phyloP scores from a whole-genome alignment of 768 basidiomycete genomes.

The Basidioascus undulatus region DNA sequence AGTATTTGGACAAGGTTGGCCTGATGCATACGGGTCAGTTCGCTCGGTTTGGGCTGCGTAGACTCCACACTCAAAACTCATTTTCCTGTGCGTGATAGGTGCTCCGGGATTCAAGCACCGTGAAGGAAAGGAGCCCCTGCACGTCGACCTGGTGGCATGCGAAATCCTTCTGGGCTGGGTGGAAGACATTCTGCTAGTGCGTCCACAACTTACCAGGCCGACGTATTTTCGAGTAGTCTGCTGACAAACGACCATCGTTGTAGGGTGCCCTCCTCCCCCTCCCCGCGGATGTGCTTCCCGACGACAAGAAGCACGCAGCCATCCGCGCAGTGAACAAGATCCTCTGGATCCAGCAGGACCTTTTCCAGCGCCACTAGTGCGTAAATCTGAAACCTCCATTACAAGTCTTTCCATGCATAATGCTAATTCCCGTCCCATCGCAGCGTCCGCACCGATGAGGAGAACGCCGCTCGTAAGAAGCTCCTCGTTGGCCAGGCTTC shows the following conservation, averaged over 20 bases:
- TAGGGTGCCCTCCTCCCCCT: not conserved
- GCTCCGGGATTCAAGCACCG: not conserved
- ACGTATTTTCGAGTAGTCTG: too few relatives aligned
- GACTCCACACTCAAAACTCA: too few relatives aligned
- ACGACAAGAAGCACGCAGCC: not conserved
- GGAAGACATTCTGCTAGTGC: conserved; percentile 1
- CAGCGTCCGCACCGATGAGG: too few relatives aligned
- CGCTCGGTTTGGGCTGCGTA: too few relatives aligned
- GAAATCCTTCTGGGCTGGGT: conserved; percentile 2
- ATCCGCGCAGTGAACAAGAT: conserved; percentile 6
- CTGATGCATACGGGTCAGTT: conserved; percentile 7
- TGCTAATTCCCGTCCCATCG: too few relatives aligned
- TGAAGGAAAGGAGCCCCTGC: not conserved
- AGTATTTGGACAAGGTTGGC: conserved; percentile 5
- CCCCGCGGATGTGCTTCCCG: not conserved
- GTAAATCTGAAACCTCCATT: too few relatives aligned
- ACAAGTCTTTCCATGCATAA: too few relatives aligned
- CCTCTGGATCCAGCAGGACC: conserved; percentile 4
- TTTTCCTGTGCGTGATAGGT: too few relatives aligned
- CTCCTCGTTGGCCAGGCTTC: too few relatives aligned
- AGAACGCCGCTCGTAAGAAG: too few relatives aligned
- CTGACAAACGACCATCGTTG: conserved; percentile 1
- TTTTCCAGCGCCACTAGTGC: conserved; percentile 6
- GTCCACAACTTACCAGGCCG: too few relatives aligned
- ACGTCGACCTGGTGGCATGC: conserved; percentile 1